These are phyloP conservation scores for Globisporangium barbulae DNA, from an alignment of 352 stramenopile species.

Conservation along the genomic window DNA sequence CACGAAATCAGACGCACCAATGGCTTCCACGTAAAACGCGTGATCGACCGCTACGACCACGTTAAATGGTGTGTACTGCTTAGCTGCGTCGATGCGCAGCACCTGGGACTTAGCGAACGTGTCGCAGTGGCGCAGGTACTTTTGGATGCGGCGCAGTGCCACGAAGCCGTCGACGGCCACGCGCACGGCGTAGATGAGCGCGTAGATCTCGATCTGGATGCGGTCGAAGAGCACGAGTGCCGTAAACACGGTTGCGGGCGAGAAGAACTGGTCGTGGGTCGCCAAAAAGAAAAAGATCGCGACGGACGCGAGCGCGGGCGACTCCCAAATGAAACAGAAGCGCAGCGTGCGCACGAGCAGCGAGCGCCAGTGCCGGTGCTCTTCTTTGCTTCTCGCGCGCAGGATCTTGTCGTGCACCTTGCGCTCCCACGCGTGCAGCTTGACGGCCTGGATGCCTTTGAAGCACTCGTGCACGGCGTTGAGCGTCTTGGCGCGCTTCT, in stretches of 20 bases:
- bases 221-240: constrained; percentile 31
- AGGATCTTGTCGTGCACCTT: constrained; percentile 40
- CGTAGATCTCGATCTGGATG: constrained; percentile 31
- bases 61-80: constrained; percentile 16
- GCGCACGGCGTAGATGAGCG: constrained; percentile 30
- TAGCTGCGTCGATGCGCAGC: neutral
- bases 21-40: constrained; percentile 34
- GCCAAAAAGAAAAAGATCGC: constrained; percentile 32
- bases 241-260: constrained; percentile 35
- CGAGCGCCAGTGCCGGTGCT: constrained; percentile 24
- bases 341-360: constrained; percentile 25
- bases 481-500: constrained; percentile 36
- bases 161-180: constrained; percentile 10
- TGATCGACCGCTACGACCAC: constrained; percentile 25
- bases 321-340: constrained; percentile 36
- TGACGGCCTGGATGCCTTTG: constrained; percentile 39
- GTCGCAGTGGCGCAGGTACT: constrained; percentile 14
- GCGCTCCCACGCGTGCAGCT: constrained; percentile 42
- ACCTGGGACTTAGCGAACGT: constrained; percentile 3
- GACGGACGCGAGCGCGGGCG: constrained; percentile 29
- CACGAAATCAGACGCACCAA: constrained; percentile 11
- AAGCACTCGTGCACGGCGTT: constrained; percentile 38
- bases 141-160: constrained; percentile 9
- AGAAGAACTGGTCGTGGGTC: constrained; percentile 24
- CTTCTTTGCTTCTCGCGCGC: constrained; percentile 27